Percentiles rank a stretch among this genome's conserved stretches.
phyloP scores from a whole-genome alignment of 202 grass and related monocot species.

The Musa balbisiana region DNA sequence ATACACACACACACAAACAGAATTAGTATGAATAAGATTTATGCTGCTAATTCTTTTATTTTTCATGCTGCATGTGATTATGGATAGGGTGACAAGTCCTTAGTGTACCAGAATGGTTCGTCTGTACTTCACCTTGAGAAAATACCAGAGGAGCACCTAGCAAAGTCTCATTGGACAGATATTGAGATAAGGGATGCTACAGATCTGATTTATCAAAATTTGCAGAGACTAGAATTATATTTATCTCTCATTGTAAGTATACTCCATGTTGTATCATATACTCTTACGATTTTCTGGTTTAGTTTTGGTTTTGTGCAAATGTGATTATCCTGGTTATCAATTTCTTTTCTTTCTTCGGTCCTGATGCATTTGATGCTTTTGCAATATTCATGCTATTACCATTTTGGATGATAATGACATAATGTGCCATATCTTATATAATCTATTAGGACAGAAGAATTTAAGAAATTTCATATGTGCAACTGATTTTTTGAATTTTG shows the following conservation, averaged over 20 bases:
- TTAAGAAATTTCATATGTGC: background rate
- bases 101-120: slow-evolving; percentile 28
- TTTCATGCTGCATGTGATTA: background rate
- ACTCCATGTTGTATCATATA: background rate
- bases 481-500: background rate
- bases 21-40: background rate
- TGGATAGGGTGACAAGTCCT: slow-evolving; percentile 19
- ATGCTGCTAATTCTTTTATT: slow-evolving; percentile 17
- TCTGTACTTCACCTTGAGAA: slow-evolving; percentile 50
- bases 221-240: slow-evolving; percentile 57
- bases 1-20: no score
- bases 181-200: slow-evolving; percentile 46
- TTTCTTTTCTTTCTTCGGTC: background rate
- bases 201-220: slow-evolving; percentile 71
- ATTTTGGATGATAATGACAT: background rate
- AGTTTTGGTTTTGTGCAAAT: no score
- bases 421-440: background rate
- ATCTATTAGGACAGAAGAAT: background rate
- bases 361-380: background rate
- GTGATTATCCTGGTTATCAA: background rate
- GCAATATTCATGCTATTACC: background rate
- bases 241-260: slow-evolving; percentile 56
- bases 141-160: slow-evolving; percentile 51
- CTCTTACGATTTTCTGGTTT: background rate
- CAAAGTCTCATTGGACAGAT: slow-evolving; percentile 62